Evolutionary conservation across 2,329 filamentous ascomycete species (phyloP), one percentile per base, ranked within the genome.

Genomic region (Pseudocercospora vitis): DNA sequence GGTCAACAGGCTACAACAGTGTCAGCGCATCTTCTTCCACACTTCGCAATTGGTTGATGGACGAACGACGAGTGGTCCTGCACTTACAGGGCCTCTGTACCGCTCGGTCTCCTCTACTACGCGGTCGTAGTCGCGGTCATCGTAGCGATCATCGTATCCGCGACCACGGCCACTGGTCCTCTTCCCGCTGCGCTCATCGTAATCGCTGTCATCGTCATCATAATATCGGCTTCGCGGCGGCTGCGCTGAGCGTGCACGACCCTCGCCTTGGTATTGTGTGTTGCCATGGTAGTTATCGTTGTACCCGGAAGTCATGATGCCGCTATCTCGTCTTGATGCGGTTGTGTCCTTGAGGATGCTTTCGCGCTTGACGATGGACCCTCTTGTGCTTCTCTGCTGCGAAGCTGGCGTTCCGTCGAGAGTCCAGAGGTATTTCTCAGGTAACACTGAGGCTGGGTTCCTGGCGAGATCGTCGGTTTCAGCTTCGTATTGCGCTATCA

Each of bases 21-120:
- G 57, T 67, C 51, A 67, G 64, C 48, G 16, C 18, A 44, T 24
- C 18, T 32, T 40, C 21, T n/a, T 6, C n/a, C 24, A 24, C 18
- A 26, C 14, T 14, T 50, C 49, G 42, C 48, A 56, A 44, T 28
- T 26, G 44, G 33, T 40, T 48, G 48, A 50, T 57, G 53, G 24
- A 63, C 60, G 56, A 57, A 65, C 62, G 50, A 64, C 58, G 33
- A 63, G 57, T 57, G 63, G 60, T 55, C 60, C 62, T 57, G 52
- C 32, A 68, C 65, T 65, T 65, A 70, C 67, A 53, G 60, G 60
- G 37, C 66, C 67, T 16, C 64, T 57, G 48, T 68, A 68, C 29
- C 64, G 46, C 56, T 68, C 66, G 31, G 62, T 66, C 57, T 63
- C 62, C 47, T 67, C 59, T 24, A 64, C 57, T 40, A 66, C 64